Evolutionary conservation across 2,329 filamentous ascomycete species (phyloP), one percentile per base, ranked within the genome.

Genomic region (Trichoderma sp.): DNA sequence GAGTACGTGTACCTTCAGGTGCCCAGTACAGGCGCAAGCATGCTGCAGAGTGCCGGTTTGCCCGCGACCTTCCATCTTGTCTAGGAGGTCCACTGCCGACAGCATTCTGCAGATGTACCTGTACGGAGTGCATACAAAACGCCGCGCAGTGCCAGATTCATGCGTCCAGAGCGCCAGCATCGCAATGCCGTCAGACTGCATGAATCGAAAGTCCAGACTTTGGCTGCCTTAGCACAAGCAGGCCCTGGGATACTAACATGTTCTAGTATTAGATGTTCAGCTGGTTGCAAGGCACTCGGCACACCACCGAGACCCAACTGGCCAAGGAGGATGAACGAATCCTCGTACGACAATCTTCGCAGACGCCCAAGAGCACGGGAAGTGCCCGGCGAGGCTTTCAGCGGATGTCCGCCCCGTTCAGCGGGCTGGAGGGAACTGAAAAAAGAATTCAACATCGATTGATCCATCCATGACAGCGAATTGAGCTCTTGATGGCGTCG

Each of bases 41-140:
- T 51, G n/a, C 47, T 51, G n/a, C 47, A 51, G 34, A 30, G 21
- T 63, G 36, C 21, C 61, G 36, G 39, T 30, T 43, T 39, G 24
- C 36, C 36, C 34, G 24, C 61, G 36, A 63, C 61, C 61, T 39
- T 63, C 61, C 62, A 21, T 64, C 39, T 47, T 51, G 62, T 30
- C 39, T 47, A 47, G 26, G n/a, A 47, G 43, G 28, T 65, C 62
- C 43, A 53, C 47, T 24, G 21, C 43, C 39, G 62, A 47, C 28
- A 24, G 28, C 28, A 53, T 32, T 34, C 62, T 43, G 43, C 62
- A 26, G 43, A 53, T 14, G 28, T 36, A 66, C 47, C 63, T 30
- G 14, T 56, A 66, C 63, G 63, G 30, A 56, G 43, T 30, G 47
- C 63, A 66, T 66, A 36, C 63, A 36, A 66, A 24, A 51, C n/a